Base-by-base conservation (phyloP, 257 asterid genomes). In the Verbena officinalis region DNA sequence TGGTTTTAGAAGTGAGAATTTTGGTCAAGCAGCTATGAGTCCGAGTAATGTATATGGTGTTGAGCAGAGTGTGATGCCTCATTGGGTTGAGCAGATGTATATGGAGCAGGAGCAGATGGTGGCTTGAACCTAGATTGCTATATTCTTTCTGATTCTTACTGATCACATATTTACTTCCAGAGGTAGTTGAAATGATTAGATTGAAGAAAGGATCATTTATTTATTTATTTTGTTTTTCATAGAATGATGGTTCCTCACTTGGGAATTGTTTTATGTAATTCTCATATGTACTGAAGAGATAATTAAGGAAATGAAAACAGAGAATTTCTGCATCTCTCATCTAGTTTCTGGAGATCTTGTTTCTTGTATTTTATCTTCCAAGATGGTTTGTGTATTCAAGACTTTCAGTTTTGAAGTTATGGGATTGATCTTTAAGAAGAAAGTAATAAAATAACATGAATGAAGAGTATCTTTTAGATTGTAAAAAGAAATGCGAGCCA, bases 51-150 rank as follows among this genome's bases (percentile, higher is more conserved):
- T 5, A 15, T 71, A 65, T 43, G 59, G 59, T 49, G 34, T 79
- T 3, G 81, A 75, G 68, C 82, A 70, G 80, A 77, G 67, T 50
- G 59, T 60, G 27, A 52, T 70, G 73, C 88, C 87, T 15, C 78
- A 79, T 3, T 87, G 95, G 97, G 64, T 82, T 46, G 96, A 87
- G 59, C 95, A 90, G 65, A 42, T 87, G 91, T 85, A 87, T 83
- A 80, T 82, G 73, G 97, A 87, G 81, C 95, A 88, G 67, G 88
- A 86, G 86, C 93, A 83, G 76, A 72, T 83, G 66, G 93, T 80
- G 84, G 96, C 97, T 23, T 83, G 63, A 77, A 19, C 13, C 46
- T 66, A 21, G 65, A 33, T 56, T 65, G 40, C 2, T 27, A 49
- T 63, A 68, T 79, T 76, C 79, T 69, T 76, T 76, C 51, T 31